These are phyloP conservation scores for Monosporozyma yasuniensis DNA, from an alignment of 805 yeast genomes.

Conservation along the genomic window DNA sequence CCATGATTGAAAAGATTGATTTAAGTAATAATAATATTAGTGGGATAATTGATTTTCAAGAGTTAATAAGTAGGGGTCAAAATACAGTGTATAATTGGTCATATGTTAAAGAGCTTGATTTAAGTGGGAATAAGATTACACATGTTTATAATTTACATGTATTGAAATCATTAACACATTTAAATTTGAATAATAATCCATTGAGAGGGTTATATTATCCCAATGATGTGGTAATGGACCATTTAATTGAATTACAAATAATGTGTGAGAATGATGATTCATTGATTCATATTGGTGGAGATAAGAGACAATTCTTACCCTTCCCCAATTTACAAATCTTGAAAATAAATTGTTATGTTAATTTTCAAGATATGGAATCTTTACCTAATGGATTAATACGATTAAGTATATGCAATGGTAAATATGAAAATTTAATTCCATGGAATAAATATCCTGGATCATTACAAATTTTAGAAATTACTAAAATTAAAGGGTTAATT, in stretches of 20 bases:
- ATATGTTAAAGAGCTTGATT: conserved; percentile 16
- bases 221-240: background rate
- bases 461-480: conserved; percentile 8
- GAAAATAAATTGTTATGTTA: background rate
- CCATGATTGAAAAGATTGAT: conserved; percentile 12
- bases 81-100: conserved; percentile 17
- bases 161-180: conserved; percentile 12
- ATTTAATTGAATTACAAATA: background rate
- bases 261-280: background rate
- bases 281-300: background rate
- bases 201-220: conserved; percentile 6
- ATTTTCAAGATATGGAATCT: background rate
- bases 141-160: conserved; percentile 14
- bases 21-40: conserved; percentile 4
- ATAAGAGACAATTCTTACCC: background rate
- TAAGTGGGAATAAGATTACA: conserved; percentile 18
- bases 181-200: conserved; percentile 21
- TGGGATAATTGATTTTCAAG: conserved; percentile 10
- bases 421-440: conserved; percentile 4
- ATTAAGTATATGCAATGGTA: background rate
- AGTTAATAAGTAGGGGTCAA: conserved; percentile 9
- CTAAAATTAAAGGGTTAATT: conserved; percentile 7
- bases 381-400: background rate
- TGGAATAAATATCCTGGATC: conserved; percentile 10
- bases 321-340: background rate